A percentile compares a stretch with the other conserved stretches of the same genome.
These are phyloP conservation scores for Colletotrichum limetticola DNA, from an alignment of 2,329 filamentous ascomycete species.

Conservation along the genomic window DNA sequence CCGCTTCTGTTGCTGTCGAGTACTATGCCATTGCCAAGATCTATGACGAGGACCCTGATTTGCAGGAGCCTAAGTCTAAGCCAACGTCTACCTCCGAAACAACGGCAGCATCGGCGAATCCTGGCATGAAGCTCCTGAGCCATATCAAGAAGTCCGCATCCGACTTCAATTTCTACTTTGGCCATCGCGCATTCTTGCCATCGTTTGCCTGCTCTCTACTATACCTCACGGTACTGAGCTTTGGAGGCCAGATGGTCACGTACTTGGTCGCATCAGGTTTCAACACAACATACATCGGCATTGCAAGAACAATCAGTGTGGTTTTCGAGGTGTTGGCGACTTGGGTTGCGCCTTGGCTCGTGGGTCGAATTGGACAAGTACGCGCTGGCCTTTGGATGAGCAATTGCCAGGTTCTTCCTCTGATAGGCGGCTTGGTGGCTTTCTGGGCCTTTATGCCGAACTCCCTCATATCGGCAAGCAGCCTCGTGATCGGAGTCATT, in stretches of 20 bases:
- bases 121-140: neutral
- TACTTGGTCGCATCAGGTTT: slow-evolving; percentile 62
- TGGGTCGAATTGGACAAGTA: slow-evolving; percentile 59
- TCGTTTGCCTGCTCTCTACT: slow-evolving; percentile 65
- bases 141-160: slow-evolving; percentile 13
- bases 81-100: neutral
- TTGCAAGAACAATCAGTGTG: slow-evolving; percentile 58
- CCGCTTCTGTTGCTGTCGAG: slow-evolving; percentile 59
- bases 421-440: slow-evolving; percentile 49
- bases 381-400: slow-evolving; percentile 73
- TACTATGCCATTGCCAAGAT: slow-evolving; percentile 60
- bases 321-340: slow-evolving; percentile 65
- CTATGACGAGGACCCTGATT: slow-evolving; percentile 39
- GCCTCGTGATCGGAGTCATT: slow-evolving; percentile 61
- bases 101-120: too few species aligned
- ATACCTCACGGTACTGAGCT: slow-evolving; percentile 65
- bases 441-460: slow-evolving; percentile 35
- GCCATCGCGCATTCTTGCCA: slow-evolving; percentile 62
- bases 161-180: slow-evolving; percentile 53
- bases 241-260: slow-evolving; percentile 66
- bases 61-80: slow-evolving; percentile 39
- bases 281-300: slow-evolving; percentile 55
- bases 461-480: slow-evolving; percentile 52
- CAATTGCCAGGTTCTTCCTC: slow-evolving; percentile 67
- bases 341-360: slow-evolving; percentile 62